Percentiles rank a stretch among this genome's conserved stretches.
These are phyloP conservation scores for Thermothelomyces thermophilus DNA, from an alignment of 2,329 filamentous ascomycete species.

Conservation along the genomic window DNA sequence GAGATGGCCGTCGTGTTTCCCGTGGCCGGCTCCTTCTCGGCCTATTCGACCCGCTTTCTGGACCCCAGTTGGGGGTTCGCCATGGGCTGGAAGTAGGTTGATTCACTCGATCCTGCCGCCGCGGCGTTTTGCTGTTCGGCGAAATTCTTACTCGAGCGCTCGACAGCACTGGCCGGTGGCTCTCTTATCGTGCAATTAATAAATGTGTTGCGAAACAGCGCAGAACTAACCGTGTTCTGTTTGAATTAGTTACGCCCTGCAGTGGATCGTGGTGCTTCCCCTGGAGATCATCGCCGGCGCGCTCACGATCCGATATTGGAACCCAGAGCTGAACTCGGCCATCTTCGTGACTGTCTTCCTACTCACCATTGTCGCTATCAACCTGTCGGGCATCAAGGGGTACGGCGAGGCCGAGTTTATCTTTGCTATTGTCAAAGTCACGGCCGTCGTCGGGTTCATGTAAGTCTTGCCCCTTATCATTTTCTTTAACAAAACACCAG, in stretches of 20 bases:
- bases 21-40: slow-evolving; percentile 53
- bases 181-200: too few species aligned
- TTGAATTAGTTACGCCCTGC: slow-evolving; percentile 38
- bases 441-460: slow-evolving; percentile 34
- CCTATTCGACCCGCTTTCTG: slow-evolving; percentile 50
- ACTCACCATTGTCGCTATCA: slow-evolving; percentile 44
- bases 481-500: too few species aligned
- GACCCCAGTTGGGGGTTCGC: slow-evolving; percentile 50
- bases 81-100: slow-evolving; percentile 45
- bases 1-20: slow-evolving; percentile 51
- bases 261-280: slow-evolving; percentile 43
- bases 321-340: slow-evolving; percentile 29
- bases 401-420: slow-evolving; percentile 57
- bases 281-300: slow-evolving; percentile 44
- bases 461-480: slow-evolving; percentile 7
- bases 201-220: too few species aligned
- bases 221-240: background rate
- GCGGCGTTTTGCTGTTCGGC: too few species aligned
- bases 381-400: slow-evolving; percentile 50
- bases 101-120: background rate
- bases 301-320: slow-evolving; percentile 45
- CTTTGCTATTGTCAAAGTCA: slow-evolving; percentile 50
- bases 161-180: too few species aligned
- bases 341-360: slow-evolving; percentile 55
- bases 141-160: too few species aligned